Evolutionary conservation across 1,284 basidiomycete species (phyloP).

Genomic region (Anthracocystis walkeri): DNA sequence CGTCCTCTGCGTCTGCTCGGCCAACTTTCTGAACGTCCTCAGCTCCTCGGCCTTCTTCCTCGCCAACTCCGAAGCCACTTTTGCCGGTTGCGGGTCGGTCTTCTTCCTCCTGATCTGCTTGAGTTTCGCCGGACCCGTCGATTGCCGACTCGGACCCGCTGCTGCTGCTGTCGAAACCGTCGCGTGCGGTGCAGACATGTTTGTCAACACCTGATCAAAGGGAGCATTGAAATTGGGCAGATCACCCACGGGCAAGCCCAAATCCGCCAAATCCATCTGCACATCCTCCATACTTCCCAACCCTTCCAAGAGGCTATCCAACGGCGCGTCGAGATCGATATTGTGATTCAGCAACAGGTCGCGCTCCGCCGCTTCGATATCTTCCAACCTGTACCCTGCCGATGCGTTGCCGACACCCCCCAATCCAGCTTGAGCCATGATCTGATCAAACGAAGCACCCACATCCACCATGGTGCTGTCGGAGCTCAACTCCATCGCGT

Average conservation of each 20-base stretch:
- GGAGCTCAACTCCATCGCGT: slow-evolving; percentile 17
- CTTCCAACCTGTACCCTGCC: slow-evolving; percentile 45
- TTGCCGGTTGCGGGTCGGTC: slow-evolving; percentile 41
- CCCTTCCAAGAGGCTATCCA: slow-evolving; percentile 50
- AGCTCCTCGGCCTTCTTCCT: slow-evolving; percentile 50
- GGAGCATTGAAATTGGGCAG: slow-evolving; percentile 51
- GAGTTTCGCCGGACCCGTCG: slow-evolving; percentile 25
- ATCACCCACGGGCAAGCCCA: slow-evolving; percentile 29
- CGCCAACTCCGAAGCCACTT: slow-evolving; percentile 43
- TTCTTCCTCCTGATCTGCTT: slow-evolving; percentile 47
- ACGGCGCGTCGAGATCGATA: slow-evolving; percentile 55
- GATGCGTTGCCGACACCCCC: slow-evolving; percentile 11
- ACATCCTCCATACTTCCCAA: slow-evolving; percentile 50
- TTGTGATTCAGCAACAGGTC: slow-evolving; percentile 51
- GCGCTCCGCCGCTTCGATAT: slow-evolving; percentile 54
- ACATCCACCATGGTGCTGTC: slow-evolving; percentile 21
- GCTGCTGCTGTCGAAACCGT: neutral
- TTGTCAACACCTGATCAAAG: slow-evolving; percentile 31
- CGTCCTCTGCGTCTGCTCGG: slow-evolving; percentile 50
- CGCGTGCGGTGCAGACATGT: slow-evolving; percentile 11
- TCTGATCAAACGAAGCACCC: slow-evolving; percentile 31
- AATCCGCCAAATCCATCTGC: slow-evolving; percentile 47
- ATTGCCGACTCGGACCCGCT: slow-evolving; percentile 20
- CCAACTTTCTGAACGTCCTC: slow-evolving; percentile 37
- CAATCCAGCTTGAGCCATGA: slow-evolving; percentile 37